These are phyloP conservation scores for Coleophoma cylindrospora DNA, from an alignment of 2,329 filamentous ascomycete genomes.

Conservation along the genomic window DNA sequence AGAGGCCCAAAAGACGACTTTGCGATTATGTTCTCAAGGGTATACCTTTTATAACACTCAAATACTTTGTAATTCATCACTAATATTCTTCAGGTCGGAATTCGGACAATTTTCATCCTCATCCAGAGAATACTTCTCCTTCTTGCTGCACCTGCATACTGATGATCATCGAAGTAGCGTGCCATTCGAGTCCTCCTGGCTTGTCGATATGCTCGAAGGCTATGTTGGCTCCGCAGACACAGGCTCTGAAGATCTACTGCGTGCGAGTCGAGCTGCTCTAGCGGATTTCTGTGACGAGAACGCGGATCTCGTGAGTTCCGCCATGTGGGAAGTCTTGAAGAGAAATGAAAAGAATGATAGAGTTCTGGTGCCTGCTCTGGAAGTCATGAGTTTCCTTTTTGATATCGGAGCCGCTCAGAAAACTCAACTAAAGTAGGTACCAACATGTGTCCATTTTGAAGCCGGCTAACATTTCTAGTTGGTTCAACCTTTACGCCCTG, in stretches of 20 bases:
- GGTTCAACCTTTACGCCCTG: constrained; percentile 59
- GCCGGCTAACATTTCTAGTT: constrained; percentile 27
- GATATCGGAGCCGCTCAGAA: constrained; percentile 49
- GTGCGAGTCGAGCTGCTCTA: constrained; percentile 62
- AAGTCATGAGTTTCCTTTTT: constrained; percentile 73
- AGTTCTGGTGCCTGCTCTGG: constrained; percentile 68
- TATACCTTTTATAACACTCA: constrained; percentile 26
- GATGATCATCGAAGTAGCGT: constrained; percentile 4
- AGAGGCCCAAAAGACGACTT: constrained; percentile 53
- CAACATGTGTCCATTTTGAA: constrained; percentile 1
- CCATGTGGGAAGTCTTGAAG: constrained; percentile 50
- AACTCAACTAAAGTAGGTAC: constrained; percentile 22
- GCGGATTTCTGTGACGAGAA: constrained; percentile 43
- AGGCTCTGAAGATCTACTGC: constrained; percentile 71
- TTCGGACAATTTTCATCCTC: constrained; percentile 5
- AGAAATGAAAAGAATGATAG: constrained; percentile 55
- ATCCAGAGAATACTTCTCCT: constrained; percentile 14
- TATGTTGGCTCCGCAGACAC: constrained; percentile 70
- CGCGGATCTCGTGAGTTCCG: constrained; percentile 37
- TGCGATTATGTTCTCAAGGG: constrained; percentile 33
- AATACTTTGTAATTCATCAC: background rate
- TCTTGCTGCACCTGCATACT: constrained; percentile 16
- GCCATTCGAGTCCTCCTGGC: constrained; percentile 35
- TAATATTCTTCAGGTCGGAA: background rate
- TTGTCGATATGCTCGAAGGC: constrained; percentile 56